Evolutionary conservation across 495 filamentous ascomycete species (phyloP).

Genomic region (Penicillium turbatum): DNA sequence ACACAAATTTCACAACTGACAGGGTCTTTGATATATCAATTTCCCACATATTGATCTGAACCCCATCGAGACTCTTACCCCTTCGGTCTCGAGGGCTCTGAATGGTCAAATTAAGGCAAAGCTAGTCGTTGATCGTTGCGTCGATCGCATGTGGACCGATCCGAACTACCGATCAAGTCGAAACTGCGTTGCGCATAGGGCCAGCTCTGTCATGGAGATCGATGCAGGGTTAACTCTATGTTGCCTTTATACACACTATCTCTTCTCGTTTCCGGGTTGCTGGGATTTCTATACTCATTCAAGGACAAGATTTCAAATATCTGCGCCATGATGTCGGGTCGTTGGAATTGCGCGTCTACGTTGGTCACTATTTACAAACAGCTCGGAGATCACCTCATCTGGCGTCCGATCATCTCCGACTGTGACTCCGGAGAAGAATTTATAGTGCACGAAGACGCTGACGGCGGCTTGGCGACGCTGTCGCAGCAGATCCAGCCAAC

Average conservation of each 20-base stretch:
- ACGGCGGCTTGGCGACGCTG: not conserved
- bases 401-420: not conserved
- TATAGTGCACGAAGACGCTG: not conserved
- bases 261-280: not conserved
- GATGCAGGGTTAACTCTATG: not conserved
- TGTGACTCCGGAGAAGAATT: not conserved
- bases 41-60: not conserved
- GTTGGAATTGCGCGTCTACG: no score
- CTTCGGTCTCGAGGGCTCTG: not conserved
- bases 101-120: not conserved
- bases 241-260: not conserved
- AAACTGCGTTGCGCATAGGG: not conserved
- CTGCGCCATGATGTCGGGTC: not conserved
- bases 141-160: constrained; percentile 1
- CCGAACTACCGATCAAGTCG: not conserved
- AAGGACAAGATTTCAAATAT: not conserved
- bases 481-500: not conserved
- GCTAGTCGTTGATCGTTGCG: not conserved
- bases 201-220: not conserved
- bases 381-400: not conserved
- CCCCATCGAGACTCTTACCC: not conserved
- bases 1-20: not conserved
- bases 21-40: constrained; percentile 6
- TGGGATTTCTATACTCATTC: not conserved
- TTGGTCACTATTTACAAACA: not conserved